Percentiles rank a stretch among this genome's conserved stretches.
phyloP scores from a whole-genome alignment of 805 yeast species.

The Metschnikowia kunwiensis region DNA sequence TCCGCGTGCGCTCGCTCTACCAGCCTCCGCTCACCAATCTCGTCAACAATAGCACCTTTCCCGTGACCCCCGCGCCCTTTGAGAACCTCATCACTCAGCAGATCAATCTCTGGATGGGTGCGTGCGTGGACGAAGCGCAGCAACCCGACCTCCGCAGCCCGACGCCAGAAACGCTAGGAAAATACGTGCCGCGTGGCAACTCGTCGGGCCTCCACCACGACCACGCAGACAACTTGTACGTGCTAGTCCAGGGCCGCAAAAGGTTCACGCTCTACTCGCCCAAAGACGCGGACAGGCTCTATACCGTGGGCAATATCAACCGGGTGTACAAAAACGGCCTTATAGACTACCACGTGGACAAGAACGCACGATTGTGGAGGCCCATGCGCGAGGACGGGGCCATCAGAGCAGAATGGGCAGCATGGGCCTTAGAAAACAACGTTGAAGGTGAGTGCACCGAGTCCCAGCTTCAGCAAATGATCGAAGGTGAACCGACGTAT shows the following conservation, averaged over 20 bases:
- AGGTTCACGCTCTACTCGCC: slow-evolving; percentile 69
- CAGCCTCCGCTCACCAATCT: slow-evolving; percentile 62
- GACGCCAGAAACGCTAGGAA: slow-evolving; percentile 43
- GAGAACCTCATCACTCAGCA: slow-evolving; percentile 58
- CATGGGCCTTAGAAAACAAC: slow-evolving; percentile 37
- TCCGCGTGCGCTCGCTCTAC: slow-evolving; percentile 47
- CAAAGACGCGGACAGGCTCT: slow-evolving; percentile 52
- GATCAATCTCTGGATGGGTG: slow-evolving; percentile 72
- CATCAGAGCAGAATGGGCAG: slow-evolving; percentile 46
- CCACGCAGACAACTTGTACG: slow-evolving; percentile 73
- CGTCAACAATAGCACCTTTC: slow-evolving; percentile 26
- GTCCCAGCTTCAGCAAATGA: slow-evolving; percentile 1
- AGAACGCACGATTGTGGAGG: slow-evolving; percentile 61
- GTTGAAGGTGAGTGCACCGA: slow-evolving; percentile 17
- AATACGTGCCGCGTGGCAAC: slow-evolving; percentile 54
- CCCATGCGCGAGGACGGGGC: slow-evolving; percentile 62
- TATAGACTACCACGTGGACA: slow-evolving; percentile 57
- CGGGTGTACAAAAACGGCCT: slow-evolving; percentile 58
- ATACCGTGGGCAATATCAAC: slow-evolving; percentile 62
- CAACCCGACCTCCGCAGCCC: slow-evolving; percentile 16
- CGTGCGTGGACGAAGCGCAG: slow-evolving; percentile 19
- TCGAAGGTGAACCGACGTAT: slow-evolving; percentile 13
- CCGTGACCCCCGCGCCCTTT: slow-evolving; percentile 43
- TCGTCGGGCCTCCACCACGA: slow-evolving; percentile 80
- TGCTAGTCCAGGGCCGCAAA: slow-evolving; percentile 57